Evolutionary conservation across 371 early-diverging fungal genomes (phyloP).

Genomic region (Syncephalastrum racemosum): DNA sequence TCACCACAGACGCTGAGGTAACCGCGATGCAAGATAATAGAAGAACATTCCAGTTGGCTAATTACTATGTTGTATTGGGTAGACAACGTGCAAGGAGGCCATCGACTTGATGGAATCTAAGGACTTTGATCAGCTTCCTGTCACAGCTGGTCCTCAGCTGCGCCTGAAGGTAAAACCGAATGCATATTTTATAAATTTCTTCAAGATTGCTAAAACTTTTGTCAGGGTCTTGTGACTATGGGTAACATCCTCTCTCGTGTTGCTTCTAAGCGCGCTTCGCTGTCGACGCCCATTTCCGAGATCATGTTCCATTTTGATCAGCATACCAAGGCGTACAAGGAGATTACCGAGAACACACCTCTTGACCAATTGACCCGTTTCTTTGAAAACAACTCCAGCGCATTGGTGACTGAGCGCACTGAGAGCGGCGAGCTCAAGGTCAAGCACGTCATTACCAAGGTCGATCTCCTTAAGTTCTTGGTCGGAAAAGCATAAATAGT

Average conservation of each 20-base stretch:
- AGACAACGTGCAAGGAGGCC: slow-evolving; percentile 78
- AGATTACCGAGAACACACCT: slow-evolving; percentile 82
- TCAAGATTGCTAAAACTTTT: too few species aligned
- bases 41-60: slow-evolving; percentile 9
- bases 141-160: slow-evolving; percentile 63
- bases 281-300: slow-evolving; percentile 67
- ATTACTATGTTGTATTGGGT: background rate
- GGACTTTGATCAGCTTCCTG: slow-evolving; percentile 95
- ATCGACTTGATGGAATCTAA: slow-evolving; percentile 83
- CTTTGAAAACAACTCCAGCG: slow-evolving; percentile 89
- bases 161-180: slow-evolving; percentile 43
- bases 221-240: slow-evolving; percentile 78
- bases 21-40: background rate
- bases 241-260: slow-evolving; percentile 86
- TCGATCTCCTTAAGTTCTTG: slow-evolving; percentile 85
- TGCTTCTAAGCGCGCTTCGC: slow-evolving; percentile 66
- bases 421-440: slow-evolving; percentile 59
- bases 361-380: slow-evolving; percentile 81
- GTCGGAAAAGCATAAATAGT: slow-evolving; percentile 41
- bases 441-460: slow-evolving; percentile 87
- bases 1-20: slow-evolving; percentile 67
- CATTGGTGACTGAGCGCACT: slow-evolving; percentile 79
- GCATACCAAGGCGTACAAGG: slow-evolving; percentile 69
- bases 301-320: slow-evolving; percentile 83
- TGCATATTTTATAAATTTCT: too few species aligned